Percentiles rank a stretch among this genome's conserved stretches.
These are phyloP conservation scores for Paramecium bursaria DNA, from an alignment of 73 alveolate species.

Conservation along the genomic window DNA sequence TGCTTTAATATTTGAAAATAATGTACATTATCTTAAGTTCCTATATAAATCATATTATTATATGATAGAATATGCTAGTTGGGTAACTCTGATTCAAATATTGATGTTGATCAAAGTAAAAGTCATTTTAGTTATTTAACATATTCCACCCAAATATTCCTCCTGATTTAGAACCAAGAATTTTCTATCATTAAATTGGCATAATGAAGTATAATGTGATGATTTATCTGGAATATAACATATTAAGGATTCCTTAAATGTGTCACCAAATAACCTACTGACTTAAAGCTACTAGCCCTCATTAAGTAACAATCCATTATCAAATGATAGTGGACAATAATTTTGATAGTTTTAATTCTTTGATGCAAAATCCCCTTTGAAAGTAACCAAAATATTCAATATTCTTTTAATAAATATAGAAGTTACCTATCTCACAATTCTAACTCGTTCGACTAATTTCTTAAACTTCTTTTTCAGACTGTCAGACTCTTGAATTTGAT, in stretches of 20 bases:
- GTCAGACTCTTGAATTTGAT: no score
- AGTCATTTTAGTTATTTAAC: constrained; percentile 22
- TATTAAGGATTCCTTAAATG: constrained; percentile 4
- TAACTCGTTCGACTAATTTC: constrained; percentile 8
- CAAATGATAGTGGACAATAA: not conserved
- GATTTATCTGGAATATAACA: constrained; percentile 3
- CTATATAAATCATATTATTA: no score
- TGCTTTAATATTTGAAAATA: not conserved
- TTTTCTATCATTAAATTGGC: no score
- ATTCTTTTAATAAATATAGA: not conserved
- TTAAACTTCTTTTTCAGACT: constrained; percentile 29
- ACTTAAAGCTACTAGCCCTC: constrained; percentile 1
- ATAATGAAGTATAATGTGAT: no score
- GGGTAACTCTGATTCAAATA: no score
- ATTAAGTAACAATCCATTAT: constrained; percentile 24
- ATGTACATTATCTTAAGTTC: constrained; percentile 26
- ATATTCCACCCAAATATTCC: constrained; percentile 32
- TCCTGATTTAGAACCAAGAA: constrained; percentile 28
- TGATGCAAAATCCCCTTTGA: constrained; percentile 11
- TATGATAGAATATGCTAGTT: no score
- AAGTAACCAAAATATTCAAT: constrained; percentile 39
- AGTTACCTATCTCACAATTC: constrained; percentile 43
- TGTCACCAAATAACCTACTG: constrained; percentile 1
- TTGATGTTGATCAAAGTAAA: no score
- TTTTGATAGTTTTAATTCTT: not conserved